phyloP scores from a whole-genome alignment of 495 filamentous ascomycete genomes.

The Bacidia rubella region DNA sequence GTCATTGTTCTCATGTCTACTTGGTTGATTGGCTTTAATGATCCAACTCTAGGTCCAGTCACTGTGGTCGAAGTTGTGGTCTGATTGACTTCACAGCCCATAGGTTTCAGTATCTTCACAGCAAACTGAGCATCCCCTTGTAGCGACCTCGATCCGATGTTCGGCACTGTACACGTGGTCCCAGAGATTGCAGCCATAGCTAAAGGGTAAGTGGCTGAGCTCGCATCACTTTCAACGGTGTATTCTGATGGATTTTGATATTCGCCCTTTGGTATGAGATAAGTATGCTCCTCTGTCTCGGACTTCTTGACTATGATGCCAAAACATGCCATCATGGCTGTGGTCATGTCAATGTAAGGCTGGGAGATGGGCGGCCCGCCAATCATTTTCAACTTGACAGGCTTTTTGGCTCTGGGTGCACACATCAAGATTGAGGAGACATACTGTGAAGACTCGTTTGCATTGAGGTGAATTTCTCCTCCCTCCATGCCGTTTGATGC shows the following conservation, averaged over 20 bases:
- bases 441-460: slow-evolving; percentile 93
- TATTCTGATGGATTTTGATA: slow-evolving; percentile 84
- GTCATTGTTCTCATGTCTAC: slow-evolving; percentile 99
- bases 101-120: slow-evolving; percentile 74
- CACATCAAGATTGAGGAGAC: slow-evolving; percentile 95
- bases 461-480: slow-evolving; percentile 79
- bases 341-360: slow-evolving; percentile 97
- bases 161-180: slow-evolving; percentile 87
- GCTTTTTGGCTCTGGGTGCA: slow-evolving; percentile 87
- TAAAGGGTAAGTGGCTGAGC: slow-evolving; percentile 92
- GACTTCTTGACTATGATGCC: slow-evolving; percentile 69
- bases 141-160: slow-evolving; percentile 81
- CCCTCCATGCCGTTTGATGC: slow-evolving; percentile 82
- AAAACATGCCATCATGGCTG: slow-evolving; percentile 91
- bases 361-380: slow-evolving; percentile 95
- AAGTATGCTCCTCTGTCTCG: slow-evolving; percentile 67
- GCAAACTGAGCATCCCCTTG: slow-evolving; percentile 96
- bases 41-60: slow-evolving; percentile 64
- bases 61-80: slow-evolving; percentile 81
- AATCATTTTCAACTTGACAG: slow-evolving; percentile 77
- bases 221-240: slow-evolving; percentile 90
- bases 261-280: slow-evolving; percentile 76
- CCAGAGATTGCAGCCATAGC: slow-evolving; percentile 91
- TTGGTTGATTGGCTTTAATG: slow-evolving; percentile 54
- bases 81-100: slow-evolving; percentile 88